phyloP scores from a whole-genome alignment of 768 basidiomycete genomes.

The Epithele typhae region DNA sequence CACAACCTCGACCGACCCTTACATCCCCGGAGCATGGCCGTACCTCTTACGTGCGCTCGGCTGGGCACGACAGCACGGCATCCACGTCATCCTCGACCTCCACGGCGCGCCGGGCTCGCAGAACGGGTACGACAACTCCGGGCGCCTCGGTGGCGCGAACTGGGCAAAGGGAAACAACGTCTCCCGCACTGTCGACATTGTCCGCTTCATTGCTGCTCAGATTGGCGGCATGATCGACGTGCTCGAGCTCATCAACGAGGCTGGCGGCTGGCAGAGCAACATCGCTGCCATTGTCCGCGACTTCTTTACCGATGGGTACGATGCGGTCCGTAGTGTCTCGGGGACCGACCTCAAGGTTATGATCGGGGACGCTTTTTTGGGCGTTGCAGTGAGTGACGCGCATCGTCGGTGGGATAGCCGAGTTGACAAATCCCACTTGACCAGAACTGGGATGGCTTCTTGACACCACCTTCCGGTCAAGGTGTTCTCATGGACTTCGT shows the following conservation, averaged over 20 bases:
- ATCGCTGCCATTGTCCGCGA: conserved; percentile 44
- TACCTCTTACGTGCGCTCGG: conserved; percentile 59
- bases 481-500: conserved; percentile 68
- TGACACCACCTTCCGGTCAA: conserved; percentile 47
- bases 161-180: conserved; percentile 47
- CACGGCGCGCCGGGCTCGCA: conserved; percentile 67
- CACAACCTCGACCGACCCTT: conserved; percentile 44
- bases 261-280: conserved; percentile 47
- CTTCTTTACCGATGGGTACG: conserved; percentile 61
- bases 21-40: conserved; percentile 60
- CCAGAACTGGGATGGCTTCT: conserved; percentile 59
- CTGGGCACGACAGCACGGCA: conserved; percentile 56
- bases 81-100: conserved; percentile 73
- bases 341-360: conserved; percentile 52
- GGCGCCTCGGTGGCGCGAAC: conserved; percentile 48
- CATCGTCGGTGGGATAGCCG: not conserved
- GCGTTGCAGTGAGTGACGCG: conserved; percentile 46
- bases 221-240: conserved; percentile 56
- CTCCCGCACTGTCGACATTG: conserved; percentile 55
- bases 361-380: conserved; percentile 71
- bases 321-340: conserved; percentile 45
- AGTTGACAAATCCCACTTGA: conserved; percentile 2
- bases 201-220: conserved; percentile 49
- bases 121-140: conserved; percentile 73
- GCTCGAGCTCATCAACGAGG: conserved; percentile 69